A percentile compares a stretch with the other conserved stretches of the same genome.
These are phyloP conservation scores for Biscogniauxia mediterranea DNA, from an alignment of 2,329 filamentous ascomycete genomes.

Conservation along the genomic window DNA sequence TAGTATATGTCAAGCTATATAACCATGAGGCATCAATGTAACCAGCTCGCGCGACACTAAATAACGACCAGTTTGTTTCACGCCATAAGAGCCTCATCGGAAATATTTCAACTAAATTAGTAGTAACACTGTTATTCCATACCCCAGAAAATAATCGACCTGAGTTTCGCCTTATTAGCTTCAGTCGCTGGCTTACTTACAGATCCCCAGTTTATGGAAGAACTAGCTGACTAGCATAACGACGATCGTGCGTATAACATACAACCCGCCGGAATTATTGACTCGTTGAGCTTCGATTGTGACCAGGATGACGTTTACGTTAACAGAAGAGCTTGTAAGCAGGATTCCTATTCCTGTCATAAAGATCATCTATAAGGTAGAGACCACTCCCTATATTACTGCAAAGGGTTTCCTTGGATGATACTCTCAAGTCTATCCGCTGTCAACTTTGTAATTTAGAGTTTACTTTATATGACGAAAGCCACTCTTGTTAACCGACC, in stretches of 20 bases:
- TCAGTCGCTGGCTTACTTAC: background rate
- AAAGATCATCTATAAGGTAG: background rate
- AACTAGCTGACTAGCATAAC: background rate
- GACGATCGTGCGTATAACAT: background rate
- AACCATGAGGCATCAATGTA: background rate
- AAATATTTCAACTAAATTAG: background rate
- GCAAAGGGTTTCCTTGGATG: background rate
- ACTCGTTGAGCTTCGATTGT: background rate
- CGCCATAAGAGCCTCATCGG: background rate
- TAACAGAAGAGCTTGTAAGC: background rate
- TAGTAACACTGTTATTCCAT: background rate
- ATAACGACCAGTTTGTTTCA: background rate
- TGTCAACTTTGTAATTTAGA: background rate
- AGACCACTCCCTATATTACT: background rate
- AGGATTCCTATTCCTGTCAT: background rate
- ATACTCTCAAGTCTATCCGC: background rate
- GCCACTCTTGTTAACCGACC: conserved; percentile 2
- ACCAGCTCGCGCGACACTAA: background rate
- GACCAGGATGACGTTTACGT: background rate
- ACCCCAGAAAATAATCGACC: background rate
- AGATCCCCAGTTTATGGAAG: background rate
- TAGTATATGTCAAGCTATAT: background rate
- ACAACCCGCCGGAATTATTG: background rate
- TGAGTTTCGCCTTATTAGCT: background rate
- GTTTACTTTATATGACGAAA: background rate